Percentiles rank a stretch among this genome's conserved stretches.
phyloP scores from a whole-genome alignment of 768 basidiomycete genomes.

The Podaxis sp. region DNA sequence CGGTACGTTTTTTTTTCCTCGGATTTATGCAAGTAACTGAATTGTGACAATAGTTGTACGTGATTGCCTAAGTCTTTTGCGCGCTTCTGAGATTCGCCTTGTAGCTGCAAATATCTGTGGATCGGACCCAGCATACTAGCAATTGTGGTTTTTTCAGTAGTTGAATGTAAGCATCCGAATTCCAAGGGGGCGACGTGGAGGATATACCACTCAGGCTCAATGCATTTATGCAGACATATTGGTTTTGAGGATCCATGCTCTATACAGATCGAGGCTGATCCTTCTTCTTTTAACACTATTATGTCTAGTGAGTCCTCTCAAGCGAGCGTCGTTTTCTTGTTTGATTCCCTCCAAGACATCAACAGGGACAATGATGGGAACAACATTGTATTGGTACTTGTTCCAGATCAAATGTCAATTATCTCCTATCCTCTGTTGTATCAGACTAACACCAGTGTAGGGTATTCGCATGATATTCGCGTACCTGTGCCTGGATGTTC shows the following conservation, averaged over 20 bases:
- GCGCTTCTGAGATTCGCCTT: background rate
- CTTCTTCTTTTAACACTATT: background rate
- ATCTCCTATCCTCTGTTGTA: background rate
- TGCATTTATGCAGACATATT: background rate
- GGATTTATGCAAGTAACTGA: background rate
- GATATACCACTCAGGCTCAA: too few species aligned
- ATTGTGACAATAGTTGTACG: background rate
- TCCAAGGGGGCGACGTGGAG: too few species aligned
- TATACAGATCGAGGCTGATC: background rate
- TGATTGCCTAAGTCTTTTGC: background rate
- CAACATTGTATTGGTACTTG: background rate
- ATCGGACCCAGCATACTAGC: background rate
- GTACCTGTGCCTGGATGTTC: background rate
- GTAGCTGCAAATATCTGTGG: conserved; percentile 4
- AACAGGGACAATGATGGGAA: conserved; percentile 2
- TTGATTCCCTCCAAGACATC: background rate
- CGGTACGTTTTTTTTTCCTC: background rate
- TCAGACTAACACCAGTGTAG: background rate
- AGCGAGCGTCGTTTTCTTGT: background rate
- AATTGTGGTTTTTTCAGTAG: conserved; percentile 1
- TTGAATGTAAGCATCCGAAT: conserved; percentile 5
- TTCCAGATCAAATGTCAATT: background rate
- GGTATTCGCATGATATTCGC: background rate
- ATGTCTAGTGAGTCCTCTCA: background rate
- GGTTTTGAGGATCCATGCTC: conserved; percentile 5